Evolutionary conservation across 129 eudicot genomes (phyloP).

Genomic region (Saposhnikovia divaricata): DNA sequence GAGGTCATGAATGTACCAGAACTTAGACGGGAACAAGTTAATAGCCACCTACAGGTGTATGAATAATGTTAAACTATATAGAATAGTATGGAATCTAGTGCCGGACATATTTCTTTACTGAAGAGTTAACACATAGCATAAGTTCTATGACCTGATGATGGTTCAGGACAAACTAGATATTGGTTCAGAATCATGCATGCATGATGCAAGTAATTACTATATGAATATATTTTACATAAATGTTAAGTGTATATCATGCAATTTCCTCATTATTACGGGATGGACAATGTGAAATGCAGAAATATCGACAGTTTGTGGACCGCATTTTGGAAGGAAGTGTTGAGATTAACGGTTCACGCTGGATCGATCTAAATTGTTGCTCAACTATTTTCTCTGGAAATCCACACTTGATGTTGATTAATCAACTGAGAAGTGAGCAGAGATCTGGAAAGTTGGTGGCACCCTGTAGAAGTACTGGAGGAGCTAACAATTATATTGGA

Average conservation of each 20-base stretch:
- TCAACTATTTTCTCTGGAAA: not conserved
- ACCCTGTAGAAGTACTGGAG: no score
- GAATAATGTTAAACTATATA: not conserved
- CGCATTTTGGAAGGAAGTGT: not conserved
- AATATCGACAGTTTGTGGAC: not conserved
- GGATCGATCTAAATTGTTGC: not conserved
- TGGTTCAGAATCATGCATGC: not conserved
- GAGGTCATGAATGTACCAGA: slow-evolving; percentile 73
- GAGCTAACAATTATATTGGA: no score
- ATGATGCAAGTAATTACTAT: not conserved
- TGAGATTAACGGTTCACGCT: not conserved
- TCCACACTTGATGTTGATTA: not conserved
- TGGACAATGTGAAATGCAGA: not conserved
- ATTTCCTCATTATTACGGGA: not conserved
- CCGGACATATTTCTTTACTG: no score
- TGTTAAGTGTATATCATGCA: not conserved
- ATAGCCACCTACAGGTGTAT: slow-evolving; percentile 74
- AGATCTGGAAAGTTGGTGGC: not conserved
- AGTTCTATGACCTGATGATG: no score
- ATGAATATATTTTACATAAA: not conserved
- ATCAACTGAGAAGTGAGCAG: not conserved
- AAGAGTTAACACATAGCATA: no score
- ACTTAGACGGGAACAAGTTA: slow-evolving; percentile 68
- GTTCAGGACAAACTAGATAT: no score
- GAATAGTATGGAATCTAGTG: not conserved